Evolutionary conservation across 495 filamentous ascomycete genomes (phyloP), one percentile per base, ranked within the genome.

Genomic region (Immersiella caudata): DNA sequence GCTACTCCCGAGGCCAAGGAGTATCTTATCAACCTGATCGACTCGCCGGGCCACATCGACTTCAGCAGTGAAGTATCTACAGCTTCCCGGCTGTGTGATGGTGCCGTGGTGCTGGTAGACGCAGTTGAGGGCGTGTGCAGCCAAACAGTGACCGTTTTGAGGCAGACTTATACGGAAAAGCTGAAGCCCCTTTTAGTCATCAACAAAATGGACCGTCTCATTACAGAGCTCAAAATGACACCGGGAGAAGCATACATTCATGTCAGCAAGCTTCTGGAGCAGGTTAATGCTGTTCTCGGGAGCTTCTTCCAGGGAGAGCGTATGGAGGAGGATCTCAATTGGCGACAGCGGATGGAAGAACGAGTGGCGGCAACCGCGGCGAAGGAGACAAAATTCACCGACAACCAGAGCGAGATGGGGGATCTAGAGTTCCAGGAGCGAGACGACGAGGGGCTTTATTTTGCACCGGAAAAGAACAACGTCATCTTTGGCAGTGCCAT

Each of bases 1-100:
- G 87, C 87, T 11, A 71, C 83, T 24, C 92, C 92, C 0, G 83
- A 87, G 62, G 82, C 88, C 16, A 90, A 92, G 72, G 94, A 98
- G 75, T 97, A 96, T 75, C 85, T 99, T 56, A 93, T 99, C 78
- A 99, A 99, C 77, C 80, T 99, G 46, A 99, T 99, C 70, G 95
- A 99, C 77, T 98, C 96, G 0, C 95, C 95, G 0, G 95, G 95
- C 9, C 95, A 99, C 75, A 97, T 99, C 56, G 95, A 99, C 76
- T 99, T 99, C 79, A 97, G 94, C 83, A 96, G 92, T 65, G 95
- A 99, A 77, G 95, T 99, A 2, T 97, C 94, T 1, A 98, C 94
- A 0, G 95, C 95, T 1, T 97, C 94, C 0, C 87, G 95, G 52
- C 82, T 99, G 14, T 98, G 94, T 68, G 95, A 99, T 80, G 95